Percentiles rank a stretch among this genome's conserved stretches.
These are phyloP conservation scores for Pseudozyma thailandica DNA, from an alignment of 1,284 basidiomycete genomes.

Conservation along the genomic window DNA sequence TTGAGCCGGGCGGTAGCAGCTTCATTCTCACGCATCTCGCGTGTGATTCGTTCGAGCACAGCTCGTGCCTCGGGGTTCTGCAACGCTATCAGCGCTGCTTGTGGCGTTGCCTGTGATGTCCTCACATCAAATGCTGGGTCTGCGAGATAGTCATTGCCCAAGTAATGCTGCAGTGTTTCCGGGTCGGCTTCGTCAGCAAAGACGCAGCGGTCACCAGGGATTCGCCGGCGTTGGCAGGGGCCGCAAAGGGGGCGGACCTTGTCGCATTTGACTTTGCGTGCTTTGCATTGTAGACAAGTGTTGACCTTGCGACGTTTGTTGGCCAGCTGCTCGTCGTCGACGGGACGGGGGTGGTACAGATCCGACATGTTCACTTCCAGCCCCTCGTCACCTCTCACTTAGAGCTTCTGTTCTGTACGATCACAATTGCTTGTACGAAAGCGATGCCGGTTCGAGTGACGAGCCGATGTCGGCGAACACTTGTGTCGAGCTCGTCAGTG, in stretches of 20 bases:
- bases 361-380: slow-evolving; percentile 18
- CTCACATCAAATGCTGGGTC: slow-evolving; percentile 37
- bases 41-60: slow-evolving; percentile 56
- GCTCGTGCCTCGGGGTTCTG: slow-evolving; percentile 51
- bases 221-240: slow-evolving; percentile 59
- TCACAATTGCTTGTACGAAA: too few species aligned
- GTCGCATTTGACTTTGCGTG: slow-evolving; percentile 62
- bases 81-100: slow-evolving; percentile 32
- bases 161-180: slow-evolving; percentile 44
- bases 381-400: too few species aligned
- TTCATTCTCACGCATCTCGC: slow-evolving; percentile 44
- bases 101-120: slow-evolving; percentile 1
- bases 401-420: too few species aligned
- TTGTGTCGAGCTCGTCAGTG: too few species aligned
- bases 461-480: background rate
- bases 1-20: slow-evolving; percentile 12
- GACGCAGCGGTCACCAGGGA: slow-evolving; percentile 55
- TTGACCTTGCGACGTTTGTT: slow-evolving; percentile 64
- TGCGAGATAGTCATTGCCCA: slow-evolving; percentile 35
- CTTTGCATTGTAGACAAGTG: slow-evolving; percentile 65
- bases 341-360: slow-evolving; percentile 35
- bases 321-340: slow-evolving; percentile 32
- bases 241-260: slow-evolving; percentile 62
- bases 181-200: slow-evolving; percentile 57
- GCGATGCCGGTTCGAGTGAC: too few species aligned